Percentiles rank a stretch among this genome's conserved stretches.
These are phyloP conservation scores for Cornus florida DNA, from an alignment of 148 eudicot genomes.

Conservation along the genomic window DNA sequence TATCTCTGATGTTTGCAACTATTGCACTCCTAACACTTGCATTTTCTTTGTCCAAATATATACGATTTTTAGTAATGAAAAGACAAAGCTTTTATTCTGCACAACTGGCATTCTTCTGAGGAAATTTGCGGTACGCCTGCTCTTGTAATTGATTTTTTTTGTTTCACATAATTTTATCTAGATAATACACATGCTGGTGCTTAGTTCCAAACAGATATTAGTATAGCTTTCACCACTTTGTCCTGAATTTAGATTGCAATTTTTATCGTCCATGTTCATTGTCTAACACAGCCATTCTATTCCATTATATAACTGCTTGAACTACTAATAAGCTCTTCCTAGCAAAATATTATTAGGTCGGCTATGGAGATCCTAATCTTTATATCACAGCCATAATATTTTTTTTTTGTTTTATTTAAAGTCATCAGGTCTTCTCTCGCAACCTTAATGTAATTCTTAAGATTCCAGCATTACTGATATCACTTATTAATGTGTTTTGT, in stretches of 20 bases:
- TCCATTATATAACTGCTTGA: not conserved
- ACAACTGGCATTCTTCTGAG: constrained; percentile 96
- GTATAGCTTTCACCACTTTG: not conserved
- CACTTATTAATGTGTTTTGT: too few relatives aligned
- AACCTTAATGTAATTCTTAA: too few relatives aligned
- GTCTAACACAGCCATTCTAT: not conserved
- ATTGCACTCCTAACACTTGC: not conserved
- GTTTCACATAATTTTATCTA: not conserved
- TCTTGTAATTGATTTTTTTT: constrained; percentile 7
- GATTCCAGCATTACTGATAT: too few relatives aligned
- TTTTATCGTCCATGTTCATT: not conserved
- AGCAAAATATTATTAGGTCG: too few relatives aligned
- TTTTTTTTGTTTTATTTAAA: not conserved
- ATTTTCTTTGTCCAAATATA: constrained; percentile 10
- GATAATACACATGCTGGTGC: not conserved
- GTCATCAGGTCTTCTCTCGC: not conserved
- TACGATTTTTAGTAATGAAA: constrained; percentile 60
- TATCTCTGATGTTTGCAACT: not conserved
- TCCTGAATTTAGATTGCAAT: not conserved
- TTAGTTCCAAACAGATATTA: not conserved
- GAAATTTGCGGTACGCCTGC: constrained; percentile 69
- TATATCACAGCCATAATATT: too few relatives aligned
- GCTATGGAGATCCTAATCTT: too few relatives aligned
- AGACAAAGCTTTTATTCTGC: constrained; percentile 92
- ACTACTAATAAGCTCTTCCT: not conserved